phyloP scores from a whole-genome alignment of 2,329 filamentous ascomycete genomes.

The Thermothelomyces thermophilus region DNA sequence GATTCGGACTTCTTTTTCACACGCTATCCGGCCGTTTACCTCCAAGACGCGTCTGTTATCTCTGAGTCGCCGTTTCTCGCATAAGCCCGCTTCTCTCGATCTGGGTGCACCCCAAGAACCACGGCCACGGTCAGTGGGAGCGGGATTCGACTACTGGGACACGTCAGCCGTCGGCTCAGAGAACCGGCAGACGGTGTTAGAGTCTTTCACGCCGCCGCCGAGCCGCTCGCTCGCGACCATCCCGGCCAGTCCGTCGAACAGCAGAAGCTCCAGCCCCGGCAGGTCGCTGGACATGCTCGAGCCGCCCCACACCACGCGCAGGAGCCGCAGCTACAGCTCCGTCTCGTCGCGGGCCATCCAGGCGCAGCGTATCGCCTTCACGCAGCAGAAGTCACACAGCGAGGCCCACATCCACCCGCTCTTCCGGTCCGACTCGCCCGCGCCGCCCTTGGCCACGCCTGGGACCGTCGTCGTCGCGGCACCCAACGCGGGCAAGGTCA shows the following conservation, averaged over 20 bases:
- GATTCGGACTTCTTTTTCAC: slow-evolving; percentile 42
- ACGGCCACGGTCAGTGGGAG: slow-evolving; percentile 37
- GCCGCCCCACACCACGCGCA: slow-evolving; percentile 37
- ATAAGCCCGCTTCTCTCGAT: slow-evolving; percentile 43
- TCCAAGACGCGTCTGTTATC: slow-evolving; percentile 51
- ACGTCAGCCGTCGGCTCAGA: slow-evolving; percentile 60
- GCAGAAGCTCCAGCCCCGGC: slow-evolving; percentile 59
- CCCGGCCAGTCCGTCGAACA: slow-evolving; percentile 57
- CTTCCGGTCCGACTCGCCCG: slow-evolving; percentile 67
- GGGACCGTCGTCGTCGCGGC: slow-evolving; percentile 66
- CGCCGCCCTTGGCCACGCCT: slow-evolving; percentile 58
- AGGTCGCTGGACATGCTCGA: slow-evolving; percentile 49
- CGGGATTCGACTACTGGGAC: slow-evolving; percentile 70
- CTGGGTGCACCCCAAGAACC: slow-evolving; percentile 34
- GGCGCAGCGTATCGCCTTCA: slow-evolving; percentile 28
- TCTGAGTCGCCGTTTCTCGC: slow-evolving; percentile 30
- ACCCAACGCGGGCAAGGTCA: slow-evolving; percentile 59
- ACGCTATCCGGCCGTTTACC: slow-evolving; percentile 47
- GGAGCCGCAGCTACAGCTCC: slow-evolving; percentile 49
- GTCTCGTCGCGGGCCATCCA: slow-evolving; percentile 30
- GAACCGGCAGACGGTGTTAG: slow-evolving; percentile 51
- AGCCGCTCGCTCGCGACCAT: slow-evolving; percentile 62
- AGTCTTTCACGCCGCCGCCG: slow-evolving; percentile 38
- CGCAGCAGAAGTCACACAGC: slow-evolving; percentile 34
- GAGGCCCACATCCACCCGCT: slow-evolving; percentile 72